phyloP scores from a whole-genome alignment of 345 rosid genomes.

The Erucastrum elatum region DNA sequence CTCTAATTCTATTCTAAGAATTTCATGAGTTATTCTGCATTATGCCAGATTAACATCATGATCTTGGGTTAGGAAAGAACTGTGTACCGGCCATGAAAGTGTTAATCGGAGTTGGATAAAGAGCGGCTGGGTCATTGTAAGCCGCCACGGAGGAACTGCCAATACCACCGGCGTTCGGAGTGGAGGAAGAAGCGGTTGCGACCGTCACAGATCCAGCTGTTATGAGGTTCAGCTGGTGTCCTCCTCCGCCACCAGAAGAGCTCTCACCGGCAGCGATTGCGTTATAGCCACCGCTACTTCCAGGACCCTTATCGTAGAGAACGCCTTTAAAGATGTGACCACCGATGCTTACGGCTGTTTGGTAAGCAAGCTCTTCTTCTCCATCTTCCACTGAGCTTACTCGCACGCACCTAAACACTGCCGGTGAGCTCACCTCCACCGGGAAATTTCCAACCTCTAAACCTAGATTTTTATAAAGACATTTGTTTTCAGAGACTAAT shows the following conservation, averaged over 20 bases:
- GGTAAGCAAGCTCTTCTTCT: conserved; percentile 53
- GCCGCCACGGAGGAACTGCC: conserved; percentile 30
- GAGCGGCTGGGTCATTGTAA: conserved; percentile 37
- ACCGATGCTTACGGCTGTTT: conserved; percentile 53
- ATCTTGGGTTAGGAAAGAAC: conserved; percentile 63
- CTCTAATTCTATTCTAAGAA: conserved; percentile 37
- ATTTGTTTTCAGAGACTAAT: background rate
- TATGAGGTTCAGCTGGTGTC: conserved; percentile 35
- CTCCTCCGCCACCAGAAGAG: conserved; percentile 37
- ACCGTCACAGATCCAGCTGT: conserved; percentile 35
- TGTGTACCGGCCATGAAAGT: conserved; percentile 70
- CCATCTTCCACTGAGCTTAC: conserved; percentile 52
- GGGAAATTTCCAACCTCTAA: conserved; percentile 59
- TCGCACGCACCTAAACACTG: conserved; percentile 57
- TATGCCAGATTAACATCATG: conserved; percentile 33
- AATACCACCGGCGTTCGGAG: conserved; percentile 36
- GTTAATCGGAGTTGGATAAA: conserved; percentile 49
- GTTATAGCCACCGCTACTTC: conserved; percentile 24
- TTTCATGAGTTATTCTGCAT: conserved; percentile 25
- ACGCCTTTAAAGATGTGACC: conserved; percentile 71
- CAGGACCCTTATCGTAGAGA: conserved; percentile 62
- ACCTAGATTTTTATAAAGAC: conserved; percentile 43
- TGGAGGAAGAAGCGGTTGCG: conserved; percentile 40
- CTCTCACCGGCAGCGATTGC: conserved; percentile 30
- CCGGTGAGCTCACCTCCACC: conserved; percentile 53